Base-by-base conservation (phyloP, 2,329 filamentous ascomycete species). In the Arthrinium phaeospermum region DNA sequence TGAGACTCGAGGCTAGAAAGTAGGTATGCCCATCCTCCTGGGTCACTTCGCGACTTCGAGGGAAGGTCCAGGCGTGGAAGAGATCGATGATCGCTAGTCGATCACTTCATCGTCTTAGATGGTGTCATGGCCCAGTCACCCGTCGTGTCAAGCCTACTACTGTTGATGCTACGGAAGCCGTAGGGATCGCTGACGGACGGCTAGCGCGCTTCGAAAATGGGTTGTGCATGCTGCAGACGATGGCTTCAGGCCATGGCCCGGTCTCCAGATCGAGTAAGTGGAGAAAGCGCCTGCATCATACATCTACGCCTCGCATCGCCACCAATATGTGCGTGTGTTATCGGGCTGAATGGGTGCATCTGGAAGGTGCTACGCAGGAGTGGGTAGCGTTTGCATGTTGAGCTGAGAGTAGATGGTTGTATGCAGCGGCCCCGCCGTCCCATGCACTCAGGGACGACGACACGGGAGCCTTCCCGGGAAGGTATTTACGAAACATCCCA, bases 191-290 rank as follows among this genome's bases (percentile, higher is more conserved):
- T 34, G 53, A 37, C 53, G 27, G 53, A 30, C 53, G 30, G 27
- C 53, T 61, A 61, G 53, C 37, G 53, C 53, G 53, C 14, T 10
- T 49, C 19, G 46, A n/a, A 49, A 49, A 49, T 2, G 22, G 22
- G 46, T 49, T 8, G 19, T 49, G 22, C 53, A 30, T 61, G 16
- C 30, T 61, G 16, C 30, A 37, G 27, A 22, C 14, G 53, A 61
- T 61, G 7, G 16, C 53, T 61, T 61, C 53, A 61, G 30, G 34
- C 12, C 30, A 61, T 34, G 53, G 16, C 53, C 53, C 53, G 53
- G 53, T 61, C 30, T 34, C 53, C 53, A 37, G 53, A 61, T 61
- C 53, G 53, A 30, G 53, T n/a, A 61, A 61, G 53, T 61, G 53
- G 30, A 61, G 53, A 61, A 37, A 61, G 30, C 53, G 10, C 53